Evolutionary conservation across 2,329 filamentous ascomycete species (phyloP).

Genomic region (Botrytis hyacinthi): DNA sequence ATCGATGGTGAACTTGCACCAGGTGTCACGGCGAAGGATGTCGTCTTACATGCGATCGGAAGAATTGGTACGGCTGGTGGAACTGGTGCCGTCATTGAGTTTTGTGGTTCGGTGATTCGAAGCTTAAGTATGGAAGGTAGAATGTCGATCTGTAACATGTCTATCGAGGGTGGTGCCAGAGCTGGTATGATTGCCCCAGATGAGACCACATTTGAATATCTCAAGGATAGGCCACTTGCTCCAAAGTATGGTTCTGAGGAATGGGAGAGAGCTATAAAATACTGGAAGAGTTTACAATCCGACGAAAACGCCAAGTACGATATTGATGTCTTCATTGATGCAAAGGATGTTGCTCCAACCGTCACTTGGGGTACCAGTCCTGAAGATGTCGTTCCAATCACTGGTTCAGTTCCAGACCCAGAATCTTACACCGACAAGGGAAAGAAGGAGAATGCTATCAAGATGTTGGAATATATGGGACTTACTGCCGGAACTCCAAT

Average conservation of each 20-base stretch:
- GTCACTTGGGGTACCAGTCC: conserved; percentile 97
- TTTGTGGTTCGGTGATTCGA: conserved; percentile 91
- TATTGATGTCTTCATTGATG: conserved; percentile 83
- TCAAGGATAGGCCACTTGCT: conserved; percentile 85
- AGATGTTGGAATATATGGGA: conserved; percentile 96
- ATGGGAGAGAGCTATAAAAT: conserved; percentile 84
- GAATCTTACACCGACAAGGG: conserved; percentile 77
- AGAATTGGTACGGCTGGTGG: conserved; percentile 93
- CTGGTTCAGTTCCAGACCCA: conserved; percentile 82
- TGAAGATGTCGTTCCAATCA: conserved; percentile 94
- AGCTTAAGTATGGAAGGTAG: conserved; percentile 90
- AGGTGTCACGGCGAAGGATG: conserved; percentile 94
- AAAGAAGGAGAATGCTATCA: conserved; percentile 76
- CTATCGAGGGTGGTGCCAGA: conserved; percentile 91
- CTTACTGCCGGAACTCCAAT: conserved; percentile 81
- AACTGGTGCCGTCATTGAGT: conserved; percentile 93
- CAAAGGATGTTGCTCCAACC: conserved; percentile 89
- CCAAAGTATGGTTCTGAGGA: conserved; percentile 76
- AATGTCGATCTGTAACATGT: conserved; percentile 99
- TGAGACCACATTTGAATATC: conserved; percentile 89
- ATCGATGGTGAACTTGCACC: conserved; percentile 87
- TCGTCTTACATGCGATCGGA: conserved; percentile 90
- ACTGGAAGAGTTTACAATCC: conserved; percentile 84
- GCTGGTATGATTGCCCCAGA: conserved; percentile 97
- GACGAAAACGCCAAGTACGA: conserved; percentile 90